phyloP scores from a whole-genome alignment of 345 rosid genomes.

The Lumnitzera littorea region DNA sequence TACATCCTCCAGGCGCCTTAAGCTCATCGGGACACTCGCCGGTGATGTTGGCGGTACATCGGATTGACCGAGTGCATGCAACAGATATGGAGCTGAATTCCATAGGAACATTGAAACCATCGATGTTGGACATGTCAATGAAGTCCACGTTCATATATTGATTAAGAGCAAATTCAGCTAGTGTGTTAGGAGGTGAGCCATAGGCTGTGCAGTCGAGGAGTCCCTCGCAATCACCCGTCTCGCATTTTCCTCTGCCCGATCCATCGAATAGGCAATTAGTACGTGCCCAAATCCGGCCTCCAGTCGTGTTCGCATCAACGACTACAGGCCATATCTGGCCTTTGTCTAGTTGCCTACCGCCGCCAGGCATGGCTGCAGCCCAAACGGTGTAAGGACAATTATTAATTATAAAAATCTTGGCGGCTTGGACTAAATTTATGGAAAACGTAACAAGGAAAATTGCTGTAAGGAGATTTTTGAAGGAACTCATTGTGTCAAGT shows the following conservation, averaged over 20 bases:
- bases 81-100: slow-evolving; percentile 19
- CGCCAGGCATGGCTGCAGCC: slow-evolving; percentile 23
- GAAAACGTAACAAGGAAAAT: neutral
- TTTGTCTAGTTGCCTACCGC: slow-evolving; percentile 16
- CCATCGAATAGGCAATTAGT: slow-evolving; percentile 22
- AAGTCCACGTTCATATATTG: slow-evolving; percentile 19
- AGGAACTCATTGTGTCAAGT: slow-evolving; percentile 3
- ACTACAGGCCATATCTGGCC: slow-evolving; percentile 20
- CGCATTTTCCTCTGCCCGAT: slow-evolving; percentile 18
- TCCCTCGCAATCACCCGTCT: slow-evolving; percentile 19
- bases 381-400: slow-evolving; percentile 21
- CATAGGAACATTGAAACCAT: slow-evolving; percentile 30
- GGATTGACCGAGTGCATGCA: slow-evolving; percentile 12
- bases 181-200: slow-evolving; percentile 16
- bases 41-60: slow-evolving; percentile 13
- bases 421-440: slow-evolving; percentile 3
- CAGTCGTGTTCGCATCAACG: slow-evolving; percentile 5
- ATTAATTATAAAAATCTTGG: slow-evolving; percentile 15
- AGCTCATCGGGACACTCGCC: slow-evolving; percentile 16
- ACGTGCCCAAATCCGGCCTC: slow-evolving; percentile 20
- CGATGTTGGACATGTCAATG: slow-evolving; percentile 25
- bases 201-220: slow-evolving; percentile 16
- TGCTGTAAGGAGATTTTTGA: slow-evolving; percentile 1
- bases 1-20: slow-evolving; percentile 18
- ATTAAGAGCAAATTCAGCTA: slow-evolving; percentile 25